Conservation (phyloP, 345 rosid species). For the Melaleuca quinquenervia region DNA sequence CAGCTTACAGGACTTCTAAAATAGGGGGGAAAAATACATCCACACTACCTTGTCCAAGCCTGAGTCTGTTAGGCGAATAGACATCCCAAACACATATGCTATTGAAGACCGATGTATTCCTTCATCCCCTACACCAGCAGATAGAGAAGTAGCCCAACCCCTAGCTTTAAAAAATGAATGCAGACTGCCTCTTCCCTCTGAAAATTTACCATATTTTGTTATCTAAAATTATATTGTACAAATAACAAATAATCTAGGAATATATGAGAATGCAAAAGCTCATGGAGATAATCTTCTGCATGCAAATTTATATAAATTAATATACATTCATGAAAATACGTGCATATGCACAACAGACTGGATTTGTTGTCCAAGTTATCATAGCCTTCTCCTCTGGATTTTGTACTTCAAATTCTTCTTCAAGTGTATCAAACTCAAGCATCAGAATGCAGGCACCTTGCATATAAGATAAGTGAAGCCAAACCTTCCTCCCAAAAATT, state of each 20-base stretch:
- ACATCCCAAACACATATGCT: constrained; percentile 79
- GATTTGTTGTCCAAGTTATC: neutral
- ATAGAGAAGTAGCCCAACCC: constrained; percentile 83
- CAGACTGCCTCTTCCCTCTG: constrained; percentile 99
- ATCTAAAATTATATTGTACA: neutral
- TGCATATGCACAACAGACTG: neutral
- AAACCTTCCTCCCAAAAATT: neutral
- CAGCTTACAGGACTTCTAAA: neutral
- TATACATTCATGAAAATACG: neutral
- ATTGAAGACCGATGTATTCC: constrained; percentile 83
- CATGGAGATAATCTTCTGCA: neutral
- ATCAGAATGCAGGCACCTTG: neutral
- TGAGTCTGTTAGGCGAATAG: constrained; percentile 79
- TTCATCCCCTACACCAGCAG: constrained; percentile 93
- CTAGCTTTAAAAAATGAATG: constrained; percentile 64
- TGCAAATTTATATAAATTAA: neutral
- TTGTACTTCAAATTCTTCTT: neutral
- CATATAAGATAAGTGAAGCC: neutral
- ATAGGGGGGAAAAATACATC: neutral
- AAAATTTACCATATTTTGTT: neutral
- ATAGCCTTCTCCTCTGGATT: neutral
- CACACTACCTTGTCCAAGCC: constrained; percentile 30
- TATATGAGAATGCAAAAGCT: neutral
- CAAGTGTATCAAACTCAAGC: neutral
- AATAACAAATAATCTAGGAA: neutral